phyloP scores from a whole-genome alignment of 345 rosid species.

The Populus tremula region DNA sequence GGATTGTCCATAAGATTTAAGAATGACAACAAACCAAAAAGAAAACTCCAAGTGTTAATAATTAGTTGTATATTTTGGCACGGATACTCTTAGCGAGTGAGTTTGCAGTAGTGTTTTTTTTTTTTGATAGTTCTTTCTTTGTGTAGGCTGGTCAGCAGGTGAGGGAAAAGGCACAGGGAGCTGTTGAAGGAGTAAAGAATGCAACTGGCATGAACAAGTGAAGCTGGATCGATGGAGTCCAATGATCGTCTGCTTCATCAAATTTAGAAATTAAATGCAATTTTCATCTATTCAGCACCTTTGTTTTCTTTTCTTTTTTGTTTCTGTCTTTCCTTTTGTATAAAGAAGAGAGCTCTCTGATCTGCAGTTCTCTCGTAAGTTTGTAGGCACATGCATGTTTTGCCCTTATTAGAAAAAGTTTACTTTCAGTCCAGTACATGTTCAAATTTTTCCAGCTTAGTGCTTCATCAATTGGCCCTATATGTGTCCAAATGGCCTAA shows the following conservation, averaged over 20 bases:
- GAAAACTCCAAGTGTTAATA: no score
- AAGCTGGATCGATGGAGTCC: neutral
- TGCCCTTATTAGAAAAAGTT: neutral
- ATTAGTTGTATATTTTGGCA: no score
- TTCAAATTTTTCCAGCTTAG: no score
- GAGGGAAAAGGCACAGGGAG: constrained; percentile 53
- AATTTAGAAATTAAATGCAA: neutral
- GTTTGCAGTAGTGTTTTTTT: no score
- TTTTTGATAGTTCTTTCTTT: no score
- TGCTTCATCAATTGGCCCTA: no score
- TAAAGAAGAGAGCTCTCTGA: constrained; percentile 16
- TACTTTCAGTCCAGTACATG: neutral
- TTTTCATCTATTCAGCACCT: neutral
- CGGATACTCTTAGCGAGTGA: no score
- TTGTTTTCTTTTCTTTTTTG: neutral
- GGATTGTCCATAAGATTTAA: no score
- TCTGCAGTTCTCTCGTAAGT: neutral
- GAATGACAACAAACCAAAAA: no score
- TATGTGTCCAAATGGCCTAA: no score
- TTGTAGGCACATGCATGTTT: neutral
- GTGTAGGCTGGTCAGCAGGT: constrained; percentile 60
- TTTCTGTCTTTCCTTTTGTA: neutral
- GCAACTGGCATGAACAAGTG: constrained; percentile 37
- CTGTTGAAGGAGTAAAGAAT: constrained; percentile 59
- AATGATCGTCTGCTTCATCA: neutral